A percentile compares a stretch with the other conserved stretches of the same genome.
Evolutionary conservation across 2,329 filamentous ascomycete genomes (phyloP).

Genomic region (Endoconidiophora laricicola): DNA sequence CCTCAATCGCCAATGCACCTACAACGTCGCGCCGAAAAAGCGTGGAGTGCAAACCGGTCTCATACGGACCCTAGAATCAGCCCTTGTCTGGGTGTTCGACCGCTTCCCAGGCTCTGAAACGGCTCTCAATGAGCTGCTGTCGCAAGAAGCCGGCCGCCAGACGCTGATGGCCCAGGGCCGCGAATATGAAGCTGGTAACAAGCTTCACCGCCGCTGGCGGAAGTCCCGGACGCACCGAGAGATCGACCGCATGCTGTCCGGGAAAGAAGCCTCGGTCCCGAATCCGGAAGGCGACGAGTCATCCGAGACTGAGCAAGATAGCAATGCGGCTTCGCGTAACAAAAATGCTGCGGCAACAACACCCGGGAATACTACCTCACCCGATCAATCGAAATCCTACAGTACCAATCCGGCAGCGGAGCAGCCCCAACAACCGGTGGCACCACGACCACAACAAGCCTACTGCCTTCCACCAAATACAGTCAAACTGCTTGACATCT

Average conservation of each 20-base stretch:
- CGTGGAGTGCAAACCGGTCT: slow-evolving; percentile 68
- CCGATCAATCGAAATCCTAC: neutral
- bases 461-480: slow-evolving; percentile 33
- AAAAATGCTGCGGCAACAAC: neutral
- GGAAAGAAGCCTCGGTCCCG: slow-evolving; percentile 20
- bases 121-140: slow-evolving; percentile 37
- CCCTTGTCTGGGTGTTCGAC: slow-evolving; percentile 49
- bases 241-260: slow-evolving; percentile 44
- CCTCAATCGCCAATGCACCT: slow-evolving; percentile 50
- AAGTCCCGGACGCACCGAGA: slow-evolving; percentile 44
- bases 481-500: slow-evolving; percentile 50
- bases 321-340: neutral
- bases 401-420: neutral
- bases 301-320: slow-evolving; percentile 13
- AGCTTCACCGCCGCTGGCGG: slow-evolving; percentile 44
- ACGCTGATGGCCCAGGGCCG: slow-evolving; percentile 35
- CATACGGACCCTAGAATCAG: slow-evolving; percentile 54
- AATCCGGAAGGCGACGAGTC: slow-evolving; percentile 22
- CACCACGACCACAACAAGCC: neutral
- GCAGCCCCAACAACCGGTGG: neutral
- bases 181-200: slow-evolving; percentile 29
- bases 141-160: slow-evolving; percentile 26
- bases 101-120: slow-evolving; percentile 42
- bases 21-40: slow-evolving; percentile 58
- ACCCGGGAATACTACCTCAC: neutral